Percentiles rank a stretch among this genome's conserved stretches.
Conservation (phyloP, 148 eudicot genomes). For the Arctostaphylos glauca region DNA sequence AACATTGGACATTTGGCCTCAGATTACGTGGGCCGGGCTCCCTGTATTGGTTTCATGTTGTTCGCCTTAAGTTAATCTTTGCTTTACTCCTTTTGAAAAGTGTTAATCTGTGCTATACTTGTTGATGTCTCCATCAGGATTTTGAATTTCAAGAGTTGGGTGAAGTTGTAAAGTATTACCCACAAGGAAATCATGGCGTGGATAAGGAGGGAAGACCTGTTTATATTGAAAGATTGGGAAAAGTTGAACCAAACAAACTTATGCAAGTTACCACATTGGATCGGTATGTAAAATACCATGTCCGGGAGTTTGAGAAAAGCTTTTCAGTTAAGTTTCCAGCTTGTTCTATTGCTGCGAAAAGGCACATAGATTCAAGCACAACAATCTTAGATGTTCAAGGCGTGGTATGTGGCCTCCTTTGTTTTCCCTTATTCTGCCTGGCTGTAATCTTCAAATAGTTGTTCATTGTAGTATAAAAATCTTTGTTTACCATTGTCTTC, state of each 20-base stretch:
- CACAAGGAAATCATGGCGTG: conserved; percentile 96
- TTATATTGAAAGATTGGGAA: conserved; percentile 84
- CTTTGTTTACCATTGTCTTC: neutral
- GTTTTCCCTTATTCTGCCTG: neutral
- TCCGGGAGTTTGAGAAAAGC: conserved; percentile 81
- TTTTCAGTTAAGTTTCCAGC: conserved; percentile 83
- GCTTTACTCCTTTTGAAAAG: neutral
- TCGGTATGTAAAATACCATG: conserved; percentile 83
- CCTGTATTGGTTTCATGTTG: neutral
- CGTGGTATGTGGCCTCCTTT: conserved; percentile 57
- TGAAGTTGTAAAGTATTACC: conserved; percentile 84
- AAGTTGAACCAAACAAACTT: conserved; percentile 85
- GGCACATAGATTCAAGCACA: conserved; percentile 89
- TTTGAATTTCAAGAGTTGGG: conserved; percentile 76
- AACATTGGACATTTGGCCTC: conserved; percentile 1
- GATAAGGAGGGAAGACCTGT: conserved; percentile 93
- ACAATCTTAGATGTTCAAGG: conserved; percentile 97
- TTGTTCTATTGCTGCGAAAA: conserved; percentile 82
- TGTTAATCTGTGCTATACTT: conserved; percentile 1
- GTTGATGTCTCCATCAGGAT: conserved; percentile 43
- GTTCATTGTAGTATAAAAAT: neutral
- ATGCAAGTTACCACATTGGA: conserved; percentile 93
- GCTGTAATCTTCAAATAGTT: neutral
- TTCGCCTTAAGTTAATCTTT: neutral
- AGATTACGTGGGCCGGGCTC: neutral